A percentile compares a stretch with the other conserved stretches of the same genome.
phyloP scores from a whole-genome alignment of 208 protist genomes.

The Dictyostelium gargantuum region DNA sequence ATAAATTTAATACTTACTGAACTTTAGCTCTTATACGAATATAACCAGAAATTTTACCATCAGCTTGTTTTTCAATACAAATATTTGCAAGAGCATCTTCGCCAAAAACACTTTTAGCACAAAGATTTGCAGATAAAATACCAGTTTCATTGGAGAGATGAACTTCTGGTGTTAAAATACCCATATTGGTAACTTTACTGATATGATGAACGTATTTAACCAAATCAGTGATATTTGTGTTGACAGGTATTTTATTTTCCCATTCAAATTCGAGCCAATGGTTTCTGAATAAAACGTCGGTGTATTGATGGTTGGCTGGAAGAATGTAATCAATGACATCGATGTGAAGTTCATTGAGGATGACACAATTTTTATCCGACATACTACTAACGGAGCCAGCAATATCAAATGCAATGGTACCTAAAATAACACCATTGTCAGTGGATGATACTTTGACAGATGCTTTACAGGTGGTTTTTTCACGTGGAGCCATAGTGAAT shows the following conservation, averaged over 20 bases:
- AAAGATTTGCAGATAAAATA: conserved; percentile 97
- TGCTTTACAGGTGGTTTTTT: conserved; percentile 89
- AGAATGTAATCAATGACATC: conserved; percentile 99
- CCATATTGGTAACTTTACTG: conserved; percentile 94
- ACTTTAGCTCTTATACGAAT: conserved; percentile 97
- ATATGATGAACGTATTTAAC: conserved; percentile 93
- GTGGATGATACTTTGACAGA: conserved; percentile 97
- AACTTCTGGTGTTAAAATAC: conserved; percentile 84
- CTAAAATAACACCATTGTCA: conserved; percentile 97
- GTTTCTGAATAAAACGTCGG: conserved; percentile 91
- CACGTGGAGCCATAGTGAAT: conserved; percentile 92
- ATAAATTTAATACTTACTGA: conserved; percentile 76
- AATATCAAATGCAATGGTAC: conserved; percentile 96
- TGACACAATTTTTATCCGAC: conserved; percentile 90
- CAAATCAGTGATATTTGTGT: conserved; percentile 86
- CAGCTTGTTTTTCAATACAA: conserved; percentile 85
- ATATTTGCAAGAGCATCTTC: conserved; percentile 96
- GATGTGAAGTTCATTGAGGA: conserved; percentile 97
- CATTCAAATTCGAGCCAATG: conserved; percentile 99
- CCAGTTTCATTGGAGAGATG: conserved; percentile 89
- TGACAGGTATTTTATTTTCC: conserved; percentile 97
- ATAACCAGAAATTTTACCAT: conserved; percentile 93
- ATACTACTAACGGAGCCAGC: conserved; percentile 81
- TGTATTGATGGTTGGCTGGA: conserved; percentile 87
- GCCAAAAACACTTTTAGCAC: conserved; percentile 96